Evolutionary conservation across 768 basidiomycete genomes (phyloP).

Genomic region (Cystofilobasidium capitatum): DNA sequence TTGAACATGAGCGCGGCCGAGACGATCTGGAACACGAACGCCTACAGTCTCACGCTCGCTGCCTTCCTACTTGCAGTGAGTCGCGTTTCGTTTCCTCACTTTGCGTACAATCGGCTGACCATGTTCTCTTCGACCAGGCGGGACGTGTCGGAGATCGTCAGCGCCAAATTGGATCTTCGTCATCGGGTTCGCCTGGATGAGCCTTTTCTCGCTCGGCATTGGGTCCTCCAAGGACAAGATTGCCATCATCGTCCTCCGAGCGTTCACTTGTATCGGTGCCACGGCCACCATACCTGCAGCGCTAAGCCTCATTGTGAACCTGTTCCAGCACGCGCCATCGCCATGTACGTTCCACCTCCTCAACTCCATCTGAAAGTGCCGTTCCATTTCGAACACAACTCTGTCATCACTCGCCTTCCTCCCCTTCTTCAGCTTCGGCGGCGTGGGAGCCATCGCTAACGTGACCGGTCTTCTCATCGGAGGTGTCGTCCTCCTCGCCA

Average conservation of each 20-base stretch:
- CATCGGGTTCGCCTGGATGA: conserved; percentile 34
- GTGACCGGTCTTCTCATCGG: conserved; percentile 29
- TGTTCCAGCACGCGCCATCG: conserved; percentile 27
- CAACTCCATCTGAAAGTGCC: no score
- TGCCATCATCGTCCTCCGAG: conserved; percentile 37
- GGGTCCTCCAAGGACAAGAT: conserved; percentile 35
- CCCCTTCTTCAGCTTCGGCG: neutral
- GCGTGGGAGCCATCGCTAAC: conserved; percentile 28
- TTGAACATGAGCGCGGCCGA: neutral
- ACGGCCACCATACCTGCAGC: conserved; percentile 32
- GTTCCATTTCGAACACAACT: neutral
- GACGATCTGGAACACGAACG: conserved; percentile 4
- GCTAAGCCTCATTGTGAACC: conserved; percentile 27
- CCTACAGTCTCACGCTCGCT: conserved; percentile 15
- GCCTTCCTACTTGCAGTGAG: conserved; percentile 32
- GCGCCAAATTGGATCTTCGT: conserved; percentile 35
- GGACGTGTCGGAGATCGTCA: conserved; percentile 35
- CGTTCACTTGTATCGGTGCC: conserved; percentile 34
- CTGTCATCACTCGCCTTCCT: neutral
- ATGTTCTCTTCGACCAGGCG: conserved; percentile 27
- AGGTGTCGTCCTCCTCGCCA: conserved; percentile 27
- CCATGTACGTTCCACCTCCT: conserved; percentile 15
- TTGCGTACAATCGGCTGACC: neutral
- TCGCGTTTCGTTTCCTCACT: conserved; percentile 19
- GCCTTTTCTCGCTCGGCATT: conserved; percentile 35